These are phyloP conservation scores for Nemania sp. DNA, from an alignment of 2,329 filamentous ascomycete species.

Conservation along the genomic window DNA sequence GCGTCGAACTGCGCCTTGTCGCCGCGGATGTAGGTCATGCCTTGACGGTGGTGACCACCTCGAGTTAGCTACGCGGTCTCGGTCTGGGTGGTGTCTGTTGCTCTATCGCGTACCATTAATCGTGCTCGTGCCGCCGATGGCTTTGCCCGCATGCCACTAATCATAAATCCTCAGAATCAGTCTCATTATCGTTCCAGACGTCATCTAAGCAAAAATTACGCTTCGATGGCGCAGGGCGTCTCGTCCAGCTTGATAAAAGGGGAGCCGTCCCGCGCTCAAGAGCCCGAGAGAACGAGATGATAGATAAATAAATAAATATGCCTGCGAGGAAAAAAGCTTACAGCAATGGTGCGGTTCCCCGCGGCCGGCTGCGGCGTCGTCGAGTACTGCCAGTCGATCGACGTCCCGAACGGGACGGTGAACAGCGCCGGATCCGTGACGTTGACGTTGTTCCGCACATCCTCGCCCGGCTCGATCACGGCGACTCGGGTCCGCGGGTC, in stretches of 20 bases:
- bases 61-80: conserved; percentile 27
- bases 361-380: conserved; percentile 40
- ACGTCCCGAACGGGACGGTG: conserved; percentile 33
- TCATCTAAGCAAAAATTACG: too few species aligned
- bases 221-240: too few species aligned
- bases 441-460: conserved; percentile 42
- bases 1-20: conserved; percentile 48
- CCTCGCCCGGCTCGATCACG: conserved; percentile 45
- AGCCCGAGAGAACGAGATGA: too few species aligned
- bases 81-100: background rate
- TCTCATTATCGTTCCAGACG: background rate
- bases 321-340: background rate
- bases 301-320: too few species aligned
- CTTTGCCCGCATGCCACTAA: conserved; percentile 44
- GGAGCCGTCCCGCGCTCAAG: too few species aligned
- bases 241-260: too few species aligned
- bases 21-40: conserved; percentile 53
- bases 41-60: background rate
- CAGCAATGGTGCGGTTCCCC: conserved; percentile 40
- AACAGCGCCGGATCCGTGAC: conserved; percentile 40
- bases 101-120: conserved; percentile 44
- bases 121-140: conserved; percentile 47
- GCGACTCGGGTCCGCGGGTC: conserved; percentile 41
- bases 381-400: conserved; percentile 44
- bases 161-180: background rate